Evolutionary conservation across 116 monocot species (phyloP), one percentile per base, ranked within the genome.

Genomic region (Papilionanthe hybrid): DNA sequence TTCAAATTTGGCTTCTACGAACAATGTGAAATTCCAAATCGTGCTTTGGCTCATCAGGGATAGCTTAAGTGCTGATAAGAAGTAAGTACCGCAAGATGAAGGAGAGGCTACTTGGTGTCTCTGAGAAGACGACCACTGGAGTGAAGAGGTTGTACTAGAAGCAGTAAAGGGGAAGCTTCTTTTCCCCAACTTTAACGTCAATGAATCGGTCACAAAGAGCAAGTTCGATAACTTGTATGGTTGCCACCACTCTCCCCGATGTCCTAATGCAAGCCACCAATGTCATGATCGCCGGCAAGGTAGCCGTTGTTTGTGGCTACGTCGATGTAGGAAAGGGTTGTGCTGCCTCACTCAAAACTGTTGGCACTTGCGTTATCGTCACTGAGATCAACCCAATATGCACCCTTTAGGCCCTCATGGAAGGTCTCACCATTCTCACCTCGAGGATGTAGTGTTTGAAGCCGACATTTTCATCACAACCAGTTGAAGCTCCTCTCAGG

Each of bases 321-420:
- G 93, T 93, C 73, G 93, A 96, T 79, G 96, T 96, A 1, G 96
- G 96, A 55, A 93, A 96, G 90, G 96, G 96, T 75, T 93, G 93
- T 78, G 96, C 93, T 72, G 87, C 93, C 68, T 90, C 96, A 48
- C 81, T 93, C 72, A 96, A 93, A 89, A 90, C 90, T 65, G 96
- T 92, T 1, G 96, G 96, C 5, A 89, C 92, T 43, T 90, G 96
- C n/a, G 93, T 93, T 5, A 89, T 90, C 4, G 87, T 96, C 2
- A 92, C 92, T 4, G 93, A 93, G 87, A 93, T 96, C 9, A 93
- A 96, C 77, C 96, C 90, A 13, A 96, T 96, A 81, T 96, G 96
- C 66, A 93, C 92, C 27, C 93, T 96, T 17, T 92, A 93, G 85
- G 92, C 93, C 65, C 86, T 92, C 9, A 96, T 93, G 96, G 93